Base-by-base conservation (phyloP, 2,329 filamentous ascomycete species). In the Verticillium albo-atrum region DNA sequence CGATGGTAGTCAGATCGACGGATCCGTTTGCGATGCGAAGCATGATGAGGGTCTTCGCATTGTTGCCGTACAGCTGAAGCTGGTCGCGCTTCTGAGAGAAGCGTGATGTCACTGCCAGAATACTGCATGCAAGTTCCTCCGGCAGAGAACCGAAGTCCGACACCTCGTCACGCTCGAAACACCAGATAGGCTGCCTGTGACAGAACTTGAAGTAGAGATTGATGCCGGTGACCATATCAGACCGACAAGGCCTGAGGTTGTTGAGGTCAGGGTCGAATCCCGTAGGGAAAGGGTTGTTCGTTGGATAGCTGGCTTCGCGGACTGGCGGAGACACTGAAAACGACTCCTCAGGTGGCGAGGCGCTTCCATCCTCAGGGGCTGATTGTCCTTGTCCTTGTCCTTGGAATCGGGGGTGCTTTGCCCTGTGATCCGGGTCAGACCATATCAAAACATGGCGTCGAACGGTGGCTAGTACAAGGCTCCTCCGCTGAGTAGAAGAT, bases 21-120 rank as follows among this genome's bases (percentile, higher is more conserved):
- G 77, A 75, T 2, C 80, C 80, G 60, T 80, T 80, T 1, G 80
- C 79, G 35, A 82, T 77, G 23, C 79, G 77, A 5, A 80, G 72
- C 79, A 82, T 82, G 63, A 71, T 74, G 63, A 73, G 66, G 58
- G 67, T 76, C 68, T 68, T 77, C 47, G 74, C 79, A 68, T 70
- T 74, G 55, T 74, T 74, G 50, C 70, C 69, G 47, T 75, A 75
- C 5, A 72, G 57, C 58, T 71, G 71, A 14, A 70, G 57, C 53
- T 72, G 69, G 10, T 74, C 68, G 6, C 68, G 63, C 42, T 67
- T 73, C 2, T 74, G 68, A 3, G 72, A 73, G 62, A 75, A 78
- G 20, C 75, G 73, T 55, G 73, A 67, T 0, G 75, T 76, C 52
- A 78, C 56, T 1, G 74, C 73, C 35, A 78, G 64, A 55, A 78